Evolutionary conservation across 1,139 yeast species (phyloP), one percentile per base, ranked within the genome.

Genomic region (Pneumocystis sp.): DNA sequence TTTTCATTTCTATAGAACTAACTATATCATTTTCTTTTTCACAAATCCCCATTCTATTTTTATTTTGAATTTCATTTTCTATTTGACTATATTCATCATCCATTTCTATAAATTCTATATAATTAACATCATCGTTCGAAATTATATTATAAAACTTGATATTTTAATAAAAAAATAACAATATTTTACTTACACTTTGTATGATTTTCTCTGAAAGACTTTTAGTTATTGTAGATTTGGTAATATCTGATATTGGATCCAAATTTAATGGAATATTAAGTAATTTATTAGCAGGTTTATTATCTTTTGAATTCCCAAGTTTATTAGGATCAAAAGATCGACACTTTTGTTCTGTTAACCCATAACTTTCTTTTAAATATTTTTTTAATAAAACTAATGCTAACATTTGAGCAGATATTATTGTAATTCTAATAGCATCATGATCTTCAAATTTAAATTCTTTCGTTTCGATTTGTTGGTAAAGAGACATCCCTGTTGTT

Each of bases 401-500:
- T 6, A 62, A 42, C 44, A 63, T 35, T 21, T 64, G 61, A 25
- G 63, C 65, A 34, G 67, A 64, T 15, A 50, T 63, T 35, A 62
- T 59, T n/a, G 44, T 61, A 21, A 39, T 40, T 17, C 25, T 45
- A n/a, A 60, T 56, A n/a, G 35, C 34, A 5, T 25, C 25, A 19
- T 50, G 17, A 25, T 50, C 34, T 50, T 50, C 6, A 29, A 25
- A 35, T 40, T 35, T 42, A 62, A 25, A 45, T 40, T 21, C 61
- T 59, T 25, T 44, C 39, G 12, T 21, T 34, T 65, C 67, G 21
- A 69, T 61, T 62, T 73, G 61, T 71, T 67, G 67, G 34, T 73
- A 68, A n/a, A 79, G 70, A 61, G 80, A 78, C 61, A 76, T 72
- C 1, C 81, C 83, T 50, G 76, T 76, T 15, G 77, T 73, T 63